Evolutionary conservation across 441 rosid genomes (phyloP), one percentile per base, ranked within the genome.

Genomic region (Isatis lusitanica): DNA sequence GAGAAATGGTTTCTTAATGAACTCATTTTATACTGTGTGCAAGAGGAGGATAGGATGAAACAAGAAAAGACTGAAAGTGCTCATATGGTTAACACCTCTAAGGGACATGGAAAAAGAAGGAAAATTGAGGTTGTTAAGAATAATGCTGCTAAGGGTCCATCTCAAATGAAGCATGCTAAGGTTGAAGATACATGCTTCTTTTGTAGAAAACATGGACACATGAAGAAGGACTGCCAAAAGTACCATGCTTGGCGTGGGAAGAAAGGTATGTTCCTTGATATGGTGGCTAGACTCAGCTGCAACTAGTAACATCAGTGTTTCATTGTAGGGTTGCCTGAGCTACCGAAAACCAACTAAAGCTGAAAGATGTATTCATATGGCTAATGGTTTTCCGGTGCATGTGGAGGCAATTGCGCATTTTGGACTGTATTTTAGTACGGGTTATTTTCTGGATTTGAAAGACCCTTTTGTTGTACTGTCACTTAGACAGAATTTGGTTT

Each of bases 301-400:
- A 4, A 26, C 51, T 6, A 63, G 40, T 44, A 63, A 63, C 28
- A 36, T 35, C 0, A 9, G 15, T 33, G 63, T 58, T 58, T 64
- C 16, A 12, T 1, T 64, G 9, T 16, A 64, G 9, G 16, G 6
- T 42, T 46, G n/a, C 24, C 13, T 63, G 12, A 40, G 56, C 36
- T 64, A 44, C 56, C 28, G 16, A 44, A 30, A 28, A 9, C 56
- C 55, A 64, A 31, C 2, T 64, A 10, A 30, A 3, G 52, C n/a
- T 64, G 68, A 64, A 64, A 64, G 24, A 44, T 0, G 39, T n/a
- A 64, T 46, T 44, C n/a, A 44, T 30, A 26, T 64, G 21, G 56
- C 21, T 28, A 64, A 44, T 64, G 30, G 55, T 1, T 1, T 21
- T 40, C 9, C 1, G 39, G 56, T 64, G 10, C 3, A 42, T 9